Evolutionary conservation across 192 early-diverging fungal species (phyloP), one percentile per base, ranked within the genome.

Genomic region (Backusella sp.): DNA sequence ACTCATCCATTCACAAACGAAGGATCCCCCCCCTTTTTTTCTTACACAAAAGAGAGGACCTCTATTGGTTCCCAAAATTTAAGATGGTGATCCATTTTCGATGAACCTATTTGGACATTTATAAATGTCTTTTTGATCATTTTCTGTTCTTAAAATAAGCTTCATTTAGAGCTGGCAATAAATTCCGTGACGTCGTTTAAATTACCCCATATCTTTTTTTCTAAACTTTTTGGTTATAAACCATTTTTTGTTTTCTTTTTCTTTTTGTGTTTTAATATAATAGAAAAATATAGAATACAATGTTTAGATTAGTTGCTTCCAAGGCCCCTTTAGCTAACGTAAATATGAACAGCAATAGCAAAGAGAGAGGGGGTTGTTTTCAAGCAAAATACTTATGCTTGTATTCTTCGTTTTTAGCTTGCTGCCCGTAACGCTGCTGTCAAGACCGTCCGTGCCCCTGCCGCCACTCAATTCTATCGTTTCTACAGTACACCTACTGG

Each of bases 401-500:
- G 53, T 39, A 39, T 39, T 39, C 9, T 53, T 46, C 14, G 46
- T 35, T 14, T 32, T 52, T 73, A 83, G 82, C 71, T 83, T 59
- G 76, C 82, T 37, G 76, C 79, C 21, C 82, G 82, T 59, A 68
- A 77, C 52, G 65, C 73, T 70, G 66, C 70, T 30, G 78, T 74
- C 53, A 77, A 77, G 65, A 19, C 75, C 37, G 49, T 83, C 35
- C 68, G 52, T 73, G 78, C 82, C 35, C 79, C 82, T 36, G 41
- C 75, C 4, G 71, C 76, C 19, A 74, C 59, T 52, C 53, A 67
- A 28, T 80, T 80, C 41, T 83, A 80, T 66, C 82, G 82, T 69
- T 75, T 77, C 76, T 83, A 83, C 75, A 79, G 77, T 42, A 70
- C 81, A 32, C 42, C 76, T 65, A 36, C 82, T 76, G 82, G 82